Evolutionary conservation across 805 yeast species (phyloP).

Genomic region (Sugiyamaella boreocaroliniensis): DNA sequence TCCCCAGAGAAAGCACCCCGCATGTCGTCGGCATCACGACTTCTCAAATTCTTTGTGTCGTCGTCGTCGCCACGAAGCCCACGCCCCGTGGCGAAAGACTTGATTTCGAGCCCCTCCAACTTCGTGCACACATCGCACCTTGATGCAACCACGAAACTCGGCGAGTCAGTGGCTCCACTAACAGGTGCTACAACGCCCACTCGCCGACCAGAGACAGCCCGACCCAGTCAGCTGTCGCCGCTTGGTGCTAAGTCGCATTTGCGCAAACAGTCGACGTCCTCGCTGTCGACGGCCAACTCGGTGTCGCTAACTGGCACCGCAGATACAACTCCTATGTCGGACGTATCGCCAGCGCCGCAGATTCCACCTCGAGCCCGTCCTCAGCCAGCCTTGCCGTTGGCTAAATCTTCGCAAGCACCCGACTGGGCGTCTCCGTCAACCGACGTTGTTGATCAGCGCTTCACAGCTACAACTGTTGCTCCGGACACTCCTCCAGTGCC

Average conservation of each 20-base stretch:
- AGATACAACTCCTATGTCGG: neutral
- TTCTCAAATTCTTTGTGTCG: constrained; percentile 4
- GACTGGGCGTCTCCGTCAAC: constrained; percentile 22
- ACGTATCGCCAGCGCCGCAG: neutral
- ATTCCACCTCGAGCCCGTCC: constrained; percentile 4
- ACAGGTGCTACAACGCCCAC: neutral
- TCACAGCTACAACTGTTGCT: neutral
- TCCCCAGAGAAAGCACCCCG: neutral
- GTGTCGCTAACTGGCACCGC: neutral
- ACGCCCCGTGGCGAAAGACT: constrained; percentile 7
- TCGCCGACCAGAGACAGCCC: neutral
- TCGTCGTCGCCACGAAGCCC: constrained; percentile 2
- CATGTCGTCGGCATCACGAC: constrained; percentile 2
- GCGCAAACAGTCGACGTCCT: neutral
- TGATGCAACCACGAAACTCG: constrained; percentile 12
- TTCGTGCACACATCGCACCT: constrained; percentile 22
- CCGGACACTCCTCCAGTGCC: neutral
- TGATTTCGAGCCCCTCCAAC: constrained; percentile 20
- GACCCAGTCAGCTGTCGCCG: neutral
- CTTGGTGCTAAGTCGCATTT: neutral
- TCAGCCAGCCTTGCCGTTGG: neutral
- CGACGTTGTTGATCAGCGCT: constrained; percentile 13
- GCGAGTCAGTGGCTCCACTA: neutral
- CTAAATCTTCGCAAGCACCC: constrained; percentile 8
- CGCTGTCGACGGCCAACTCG: constrained; percentile 1